Conservation (phyloP, 2,329 filamentous ascomycete species). For the Neonectria punicea region DNA sequence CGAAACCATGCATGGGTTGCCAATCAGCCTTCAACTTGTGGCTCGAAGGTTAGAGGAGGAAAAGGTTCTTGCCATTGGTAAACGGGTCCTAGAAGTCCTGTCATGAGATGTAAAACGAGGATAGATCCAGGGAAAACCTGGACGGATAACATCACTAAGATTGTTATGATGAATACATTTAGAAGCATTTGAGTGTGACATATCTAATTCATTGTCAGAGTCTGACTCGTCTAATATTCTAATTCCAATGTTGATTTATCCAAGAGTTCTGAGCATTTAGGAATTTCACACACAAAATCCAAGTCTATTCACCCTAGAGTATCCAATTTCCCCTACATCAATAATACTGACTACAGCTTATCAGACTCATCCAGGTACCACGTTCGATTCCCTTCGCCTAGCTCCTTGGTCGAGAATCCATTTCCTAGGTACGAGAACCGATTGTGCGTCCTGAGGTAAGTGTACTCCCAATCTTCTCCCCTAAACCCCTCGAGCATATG, state of each 20-base stretch:
- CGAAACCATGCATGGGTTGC: conserved; percentile 53
- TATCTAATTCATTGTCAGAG: too few relatives aligned
- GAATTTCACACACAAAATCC: background rate
- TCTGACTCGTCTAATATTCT: too few relatives aligned
- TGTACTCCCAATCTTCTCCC: conserved; percentile 65
- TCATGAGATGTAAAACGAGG: background rate
- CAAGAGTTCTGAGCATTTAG: background rate
- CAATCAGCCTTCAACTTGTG: conserved; percentile 57
- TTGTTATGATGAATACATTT: background rate
- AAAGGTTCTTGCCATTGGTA: conserved; percentile 50
- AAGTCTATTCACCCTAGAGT: background rate
- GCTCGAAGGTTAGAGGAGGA: conserved; percentile 55
- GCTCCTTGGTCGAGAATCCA: conserved; percentile 61
- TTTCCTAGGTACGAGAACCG: conserved; percentile 59
- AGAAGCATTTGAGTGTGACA: background rate
- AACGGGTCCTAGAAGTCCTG: conserved; percentile 35
- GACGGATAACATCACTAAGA: background rate
- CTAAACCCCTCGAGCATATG: conserved; percentile 62
- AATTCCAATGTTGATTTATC: too few relatives aligned
- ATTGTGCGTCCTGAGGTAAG: conserved; percentile 47
- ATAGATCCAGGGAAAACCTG: background rate
- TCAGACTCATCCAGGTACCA: conserved; percentile 53
- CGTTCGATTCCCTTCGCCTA: conserved; percentile 51
- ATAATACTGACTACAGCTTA: background rate
- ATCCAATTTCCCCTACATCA: background rate